Evolutionary conservation across 371 early-diverging fungal genomes (phyloP).

Genomic region (Mucor piriformis): DNA sequence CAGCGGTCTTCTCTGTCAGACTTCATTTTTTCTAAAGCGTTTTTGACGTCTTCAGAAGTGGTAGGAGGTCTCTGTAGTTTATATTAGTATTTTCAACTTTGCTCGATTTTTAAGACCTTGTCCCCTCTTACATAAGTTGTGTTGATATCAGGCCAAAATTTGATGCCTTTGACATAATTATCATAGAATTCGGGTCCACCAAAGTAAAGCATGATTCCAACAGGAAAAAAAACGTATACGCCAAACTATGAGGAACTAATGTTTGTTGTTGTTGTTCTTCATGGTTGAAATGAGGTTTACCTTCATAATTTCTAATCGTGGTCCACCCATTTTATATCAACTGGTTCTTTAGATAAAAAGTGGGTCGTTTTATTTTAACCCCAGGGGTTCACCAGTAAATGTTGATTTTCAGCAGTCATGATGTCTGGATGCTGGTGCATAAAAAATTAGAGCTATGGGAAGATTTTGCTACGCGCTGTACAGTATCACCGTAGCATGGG

Average conservation of each 20-base stretch:
- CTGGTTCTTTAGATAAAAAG: not conserved
- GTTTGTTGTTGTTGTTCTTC: not conserved
- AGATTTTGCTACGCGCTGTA: too few relatives aligned
- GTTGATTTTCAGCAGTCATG: not conserved
- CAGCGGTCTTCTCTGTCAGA: slow-evolving; percentile 52
- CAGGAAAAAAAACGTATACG: slow-evolving; percentile 58
- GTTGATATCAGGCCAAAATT: slow-evolving; percentile 55
- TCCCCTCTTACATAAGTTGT: slow-evolving; percentile 40
- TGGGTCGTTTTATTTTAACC: slow-evolving; percentile 2
- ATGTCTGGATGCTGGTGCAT: too few relatives aligned
- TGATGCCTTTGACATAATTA: slow-evolving; percentile 50
- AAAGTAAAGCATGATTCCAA: slow-evolving; percentile 58
- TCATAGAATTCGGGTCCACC: slow-evolving; percentile 59
- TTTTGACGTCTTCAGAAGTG: slow-evolving; percentile 45
- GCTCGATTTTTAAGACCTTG: too few relatives aligned
- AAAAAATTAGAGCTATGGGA: too few relatives aligned
- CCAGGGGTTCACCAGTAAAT: not conserved
- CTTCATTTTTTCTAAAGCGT: slow-evolving; percentile 44
- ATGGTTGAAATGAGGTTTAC: slow-evolving; percentile 16
- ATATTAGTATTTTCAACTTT: not conserved
- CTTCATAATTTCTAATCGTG: slow-evolving; percentile 54
- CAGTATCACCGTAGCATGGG: too few relatives aligned
- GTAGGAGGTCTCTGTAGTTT: slow-evolving; percentile 49
- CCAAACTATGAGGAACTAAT: slow-evolving; percentile 45
- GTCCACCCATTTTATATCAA: slow-evolving; percentile 46